A percentile compares a stretch with the other conserved stretches of the same genome.
phyloP scores from a whole-genome alignment of 108 stramenopile genomes.

The Stephanodiscus minutulus region DNA sequence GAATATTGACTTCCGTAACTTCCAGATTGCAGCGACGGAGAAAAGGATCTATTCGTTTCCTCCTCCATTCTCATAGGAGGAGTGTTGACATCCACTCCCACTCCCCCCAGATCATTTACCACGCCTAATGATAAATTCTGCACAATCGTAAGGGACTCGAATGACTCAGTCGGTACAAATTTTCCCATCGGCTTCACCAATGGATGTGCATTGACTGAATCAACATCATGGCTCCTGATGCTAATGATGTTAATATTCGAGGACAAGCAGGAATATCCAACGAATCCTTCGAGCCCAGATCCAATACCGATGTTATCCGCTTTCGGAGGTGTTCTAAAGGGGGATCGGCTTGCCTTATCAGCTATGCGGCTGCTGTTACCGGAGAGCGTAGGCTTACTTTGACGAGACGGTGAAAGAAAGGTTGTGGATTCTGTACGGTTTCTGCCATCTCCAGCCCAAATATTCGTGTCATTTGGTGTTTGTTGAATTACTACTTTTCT shows the following conservation, averaged over 20 bases:
- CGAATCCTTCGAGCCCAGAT: constrained; percentile 36
- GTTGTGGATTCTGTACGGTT: neutral
- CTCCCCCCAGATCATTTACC: neutral
- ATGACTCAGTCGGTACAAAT: constrained; percentile 45
- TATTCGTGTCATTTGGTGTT: constrained; percentile 8
- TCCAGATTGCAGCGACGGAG: constrained; percentile 3
- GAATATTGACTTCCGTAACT: constrained; percentile 2
- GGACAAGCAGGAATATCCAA: neutral
- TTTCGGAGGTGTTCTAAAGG: constrained; percentile 10
- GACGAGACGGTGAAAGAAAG: constrained; percentile 30
- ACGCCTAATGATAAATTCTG: neutral
- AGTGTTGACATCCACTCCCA: neutral
- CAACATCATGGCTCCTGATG: neutral
- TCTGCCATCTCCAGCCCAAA: neutral
- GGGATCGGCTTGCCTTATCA: constrained; percentile 7
- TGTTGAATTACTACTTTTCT: constrained; percentile 26
- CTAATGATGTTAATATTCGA: neutral
- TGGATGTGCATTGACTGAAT: neutral
- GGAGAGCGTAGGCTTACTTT: constrained; percentile 12
- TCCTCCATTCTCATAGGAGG: constrained; percentile 6
- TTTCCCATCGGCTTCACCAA: constrained; percentile 46
- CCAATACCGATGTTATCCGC: constrained; percentile 20
- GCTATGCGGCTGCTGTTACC: constrained; percentile 6
- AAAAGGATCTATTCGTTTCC: neutral
- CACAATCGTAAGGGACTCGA: constrained; percentile 25